phyloP scores from a whole-genome alignment of 495 filamentous ascomycete species.

The Lophiotrema nucula region DNA sequence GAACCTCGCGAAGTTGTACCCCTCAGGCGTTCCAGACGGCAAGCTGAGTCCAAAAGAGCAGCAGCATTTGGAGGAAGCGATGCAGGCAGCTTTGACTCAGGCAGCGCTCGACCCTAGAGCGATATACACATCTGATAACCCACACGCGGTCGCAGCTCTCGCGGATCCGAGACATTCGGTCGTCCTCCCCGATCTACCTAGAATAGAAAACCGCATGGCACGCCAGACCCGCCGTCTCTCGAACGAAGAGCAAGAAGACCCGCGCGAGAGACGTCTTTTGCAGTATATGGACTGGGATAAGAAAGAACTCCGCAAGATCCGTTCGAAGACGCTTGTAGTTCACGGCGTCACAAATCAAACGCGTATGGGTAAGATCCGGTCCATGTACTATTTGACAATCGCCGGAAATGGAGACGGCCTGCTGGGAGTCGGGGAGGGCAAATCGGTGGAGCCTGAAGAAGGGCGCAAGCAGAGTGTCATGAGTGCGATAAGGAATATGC shows the following conservation, averaged over 20 bases:
- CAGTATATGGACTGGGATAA: slow-evolving; percentile 65
- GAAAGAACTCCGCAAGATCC: slow-evolving; percentile 54
- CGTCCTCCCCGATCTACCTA: slow-evolving; percentile 23
- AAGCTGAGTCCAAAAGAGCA: slow-evolving; percentile 6
- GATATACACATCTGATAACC: slow-evolving; percentile 5
- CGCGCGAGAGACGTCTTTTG: slow-evolving; percentile 57
- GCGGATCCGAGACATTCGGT: slow-evolving; percentile 25
- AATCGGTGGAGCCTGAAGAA: slow-evolving; percentile 68
- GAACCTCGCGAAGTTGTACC: slow-evolving; percentile 58
- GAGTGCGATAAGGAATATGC: slow-evolving; percentile 80
- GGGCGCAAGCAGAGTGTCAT: slow-evolving; percentile 66
- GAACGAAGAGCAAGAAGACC: slow-evolving; percentile 47
- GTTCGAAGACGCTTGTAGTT: slow-evolving; percentile 63
- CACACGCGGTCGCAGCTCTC: slow-evolving; percentile 4
- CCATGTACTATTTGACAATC: slow-evolving; percentile 66
- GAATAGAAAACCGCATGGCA: slow-evolving; percentile 27
- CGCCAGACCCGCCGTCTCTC: slow-evolving; percentile 16
- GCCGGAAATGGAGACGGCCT: slow-evolving; percentile 83
- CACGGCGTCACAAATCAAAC: slow-evolving; percentile 88
- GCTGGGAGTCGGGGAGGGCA: slow-evolving; percentile 85
- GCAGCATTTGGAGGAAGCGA: slow-evolving; percentile 12
- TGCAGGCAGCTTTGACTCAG: slow-evolving; percentile 23
- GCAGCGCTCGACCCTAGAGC: slow-evolving; percentile 28
- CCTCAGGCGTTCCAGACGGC: slow-evolving; percentile 25
- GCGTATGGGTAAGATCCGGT: slow-evolving; percentile 84